A percentile compares a stretch with the other conserved stretches of the same genome.
phyloP scores from a whole-genome alignment of 1,284 basidiomycete species.

The Fomitopsis pinicola region DNA sequence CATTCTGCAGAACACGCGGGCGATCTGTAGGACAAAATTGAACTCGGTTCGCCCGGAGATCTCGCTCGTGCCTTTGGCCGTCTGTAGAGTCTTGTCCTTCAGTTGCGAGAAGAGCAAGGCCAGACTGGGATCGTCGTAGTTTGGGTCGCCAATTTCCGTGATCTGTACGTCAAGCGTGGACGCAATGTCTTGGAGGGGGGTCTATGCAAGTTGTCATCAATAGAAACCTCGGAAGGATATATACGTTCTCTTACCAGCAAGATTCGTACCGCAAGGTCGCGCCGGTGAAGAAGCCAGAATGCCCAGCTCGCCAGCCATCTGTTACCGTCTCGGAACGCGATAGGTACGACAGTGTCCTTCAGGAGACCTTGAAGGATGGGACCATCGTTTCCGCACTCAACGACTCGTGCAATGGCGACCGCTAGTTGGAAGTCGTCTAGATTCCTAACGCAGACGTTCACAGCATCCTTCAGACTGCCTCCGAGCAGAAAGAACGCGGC shows the following conservation, averaged over 20 bases:
- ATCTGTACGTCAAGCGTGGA: slow-evolving; percentile 48
- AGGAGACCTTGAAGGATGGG: slow-evolving; percentile 74
- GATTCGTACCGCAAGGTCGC: slow-evolving; percentile 83
- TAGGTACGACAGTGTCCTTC: slow-evolving; percentile 72
- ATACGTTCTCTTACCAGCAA: slow-evolving; percentile 55
- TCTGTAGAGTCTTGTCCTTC: slow-evolving; percentile 85
- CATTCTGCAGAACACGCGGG: slow-evolving; percentile 89
- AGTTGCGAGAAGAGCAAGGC: slow-evolving; percentile 89
- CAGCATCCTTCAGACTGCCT: slow-evolving; percentile 84
- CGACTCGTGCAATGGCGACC: slow-evolving; percentile 78
- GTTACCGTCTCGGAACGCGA: slow-evolving; percentile 83
- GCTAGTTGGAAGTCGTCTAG: slow-evolving; percentile 89
- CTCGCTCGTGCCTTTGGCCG: slow-evolving; percentile 86
- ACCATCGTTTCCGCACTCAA: slow-evolving; percentile 80
- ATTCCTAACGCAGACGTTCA: slow-evolving; percentile 88
- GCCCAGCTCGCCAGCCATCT: slow-evolving; percentile 98
- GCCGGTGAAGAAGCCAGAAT: slow-evolving; percentile 84
- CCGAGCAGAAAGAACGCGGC: slow-evolving; percentile 97
- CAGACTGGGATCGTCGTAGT: slow-evolving; percentile 90
- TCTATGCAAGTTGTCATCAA: slow-evolving; percentile 39
- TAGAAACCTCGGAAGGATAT: not conserved
- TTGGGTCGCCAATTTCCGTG: slow-evolving; percentile 72
- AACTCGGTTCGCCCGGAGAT: slow-evolving; percentile 86
- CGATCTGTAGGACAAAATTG: slow-evolving; percentile 91
- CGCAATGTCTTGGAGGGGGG: slow-evolving; percentile 72